Percentiles rank a stretch among this genome's conserved stretches.
phyloP scores from a whole-genome alignment of 1,139 yeast genomes.

The Citeromyces siamensis region DNA sequence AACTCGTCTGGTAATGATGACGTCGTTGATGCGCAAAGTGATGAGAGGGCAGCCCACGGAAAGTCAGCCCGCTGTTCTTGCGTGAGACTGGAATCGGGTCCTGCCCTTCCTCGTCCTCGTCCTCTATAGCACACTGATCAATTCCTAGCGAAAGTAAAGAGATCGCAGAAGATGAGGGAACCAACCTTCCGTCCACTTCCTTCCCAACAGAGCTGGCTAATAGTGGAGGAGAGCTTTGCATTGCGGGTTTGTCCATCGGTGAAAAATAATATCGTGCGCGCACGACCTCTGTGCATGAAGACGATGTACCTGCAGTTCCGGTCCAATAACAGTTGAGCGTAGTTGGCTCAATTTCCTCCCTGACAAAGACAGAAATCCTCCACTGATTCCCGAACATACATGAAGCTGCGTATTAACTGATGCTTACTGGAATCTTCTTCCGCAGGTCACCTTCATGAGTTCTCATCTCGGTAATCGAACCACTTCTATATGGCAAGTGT shows the following conservation, averaged over 20 bases:
- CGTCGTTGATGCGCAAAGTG: conserved; percentile 4
- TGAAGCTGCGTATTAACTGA: too few relatives aligned
- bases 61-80: background rate
- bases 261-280: conserved; percentile 1
- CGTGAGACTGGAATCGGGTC: conserved; percentile 1
- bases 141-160: conserved; percentile 33
- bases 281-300: too few relatives aligned
- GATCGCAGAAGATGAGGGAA: conserved; percentile 43
- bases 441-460: too few relatives aligned
- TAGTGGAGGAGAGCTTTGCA: conserved; percentile 29
- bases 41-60: background rate
- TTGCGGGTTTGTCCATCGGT: background rate
- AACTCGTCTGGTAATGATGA: conserved; percentile 5
- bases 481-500: too few relatives aligned
- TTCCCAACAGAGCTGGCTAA: conserved; percentile 43
- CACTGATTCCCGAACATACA: too few relatives aligned
- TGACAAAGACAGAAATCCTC: too few relatives aligned
- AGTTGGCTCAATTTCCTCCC: too few relatives aligned
- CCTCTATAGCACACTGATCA: conserved; percentile 9
- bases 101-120: conserved; percentile 1
- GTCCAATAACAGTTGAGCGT: too few relatives aligned
- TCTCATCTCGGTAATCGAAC: too few relatives aligned
- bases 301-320: too few relatives aligned
- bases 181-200: conserved; percentile 32
- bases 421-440: too few relatives aligned